These are phyloP conservation scores for Meyerozyma sp. DNA, from an alignment of 1,139 yeast species.

Conservation along the genomic window DNA sequence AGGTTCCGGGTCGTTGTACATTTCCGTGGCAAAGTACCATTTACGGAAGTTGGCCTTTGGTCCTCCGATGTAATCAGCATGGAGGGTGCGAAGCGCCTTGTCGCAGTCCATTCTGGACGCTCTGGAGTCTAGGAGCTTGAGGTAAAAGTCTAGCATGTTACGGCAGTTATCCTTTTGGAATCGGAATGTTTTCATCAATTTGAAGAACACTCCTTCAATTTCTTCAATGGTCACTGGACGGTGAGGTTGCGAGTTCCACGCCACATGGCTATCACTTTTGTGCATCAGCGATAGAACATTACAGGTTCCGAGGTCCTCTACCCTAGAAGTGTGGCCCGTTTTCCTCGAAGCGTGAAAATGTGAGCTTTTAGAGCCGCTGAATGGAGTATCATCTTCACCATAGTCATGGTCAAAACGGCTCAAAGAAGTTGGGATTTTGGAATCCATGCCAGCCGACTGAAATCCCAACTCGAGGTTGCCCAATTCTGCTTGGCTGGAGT, in stretches of 20 bases:
- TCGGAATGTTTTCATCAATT: slow-evolving; percentile 54
- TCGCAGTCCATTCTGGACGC: slow-evolving; percentile 57
- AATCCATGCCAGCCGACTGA: neutral
- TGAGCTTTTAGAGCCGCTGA: slow-evolving; percentile 42
- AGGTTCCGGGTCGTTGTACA: slow-evolving; percentile 35
- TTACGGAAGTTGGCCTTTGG: slow-evolving; percentile 85
- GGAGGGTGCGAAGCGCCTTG: slow-evolving; percentile 54
- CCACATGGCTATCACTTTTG: slow-evolving; percentile 46
- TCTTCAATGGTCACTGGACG: slow-evolving; percentile 14
- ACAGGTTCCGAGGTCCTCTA: neutral
- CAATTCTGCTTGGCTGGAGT: neutral
- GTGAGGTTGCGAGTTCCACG: slow-evolving; percentile 42
- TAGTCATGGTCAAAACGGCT: neutral
- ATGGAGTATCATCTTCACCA: slow-evolving; percentile 16
- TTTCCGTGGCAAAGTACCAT: slow-evolving; percentile 94
- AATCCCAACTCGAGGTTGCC: neutral
- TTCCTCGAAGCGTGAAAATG: slow-evolving; percentile 35
- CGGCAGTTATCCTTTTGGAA: slow-evolving; percentile 59
- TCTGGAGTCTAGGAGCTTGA: slow-evolving; percentile 62
- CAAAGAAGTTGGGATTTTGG: neutral
- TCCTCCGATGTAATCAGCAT: slow-evolving; percentile 84
- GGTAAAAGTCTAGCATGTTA: slow-evolving; percentile 61
- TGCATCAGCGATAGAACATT: neutral
- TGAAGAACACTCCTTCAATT: slow-evolving; percentile 14
- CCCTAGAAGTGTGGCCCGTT: neutral